These are phyloP conservation scores for sunflower (Helianthus annuus) DNA, from an alignment of 129 eudicot genomes.

Conservation along the genomic window DNA sequence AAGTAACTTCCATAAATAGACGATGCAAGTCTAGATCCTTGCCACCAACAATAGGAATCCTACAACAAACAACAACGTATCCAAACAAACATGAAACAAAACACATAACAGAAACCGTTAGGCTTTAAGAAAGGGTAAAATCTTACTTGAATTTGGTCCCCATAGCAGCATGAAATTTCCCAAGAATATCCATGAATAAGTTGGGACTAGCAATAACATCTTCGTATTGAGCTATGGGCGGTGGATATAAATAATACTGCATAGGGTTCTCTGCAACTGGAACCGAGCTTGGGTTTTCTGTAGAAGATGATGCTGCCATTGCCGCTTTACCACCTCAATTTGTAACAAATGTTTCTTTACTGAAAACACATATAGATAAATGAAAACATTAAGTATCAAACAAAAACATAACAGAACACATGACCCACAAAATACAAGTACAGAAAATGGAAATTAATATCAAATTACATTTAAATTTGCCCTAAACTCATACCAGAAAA, in stretches of 20 bases:
- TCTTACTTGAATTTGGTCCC: slow-evolving; percentile 91
- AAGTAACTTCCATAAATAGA: slow-evolving; percentile 26
- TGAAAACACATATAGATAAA: slow-evolving; percentile 16
- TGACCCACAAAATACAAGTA: not conserved
- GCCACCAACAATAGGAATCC: slow-evolving; percentile 25
- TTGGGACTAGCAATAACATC: slow-evolving; percentile 55
- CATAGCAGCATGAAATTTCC: slow-evolving; percentile 85
- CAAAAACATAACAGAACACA: not conserved
- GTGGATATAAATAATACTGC: slow-evolving; percentile 53
- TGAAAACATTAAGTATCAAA: not conserved
- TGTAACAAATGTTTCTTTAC: slow-evolving; percentile 7
- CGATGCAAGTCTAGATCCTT: slow-evolving; percentile 24
- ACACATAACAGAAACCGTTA: not conserved
- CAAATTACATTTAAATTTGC: slow-evolving; percentile 9
- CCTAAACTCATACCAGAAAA: slow-evolving; percentile 19
- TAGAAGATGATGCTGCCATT: slow-evolving; percentile 47
- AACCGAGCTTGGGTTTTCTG: slow-evolving; percentile 33
- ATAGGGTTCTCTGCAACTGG: slow-evolving; percentile 20
- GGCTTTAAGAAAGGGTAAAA: not conserved
- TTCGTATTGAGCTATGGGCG: slow-evolving; percentile 66
- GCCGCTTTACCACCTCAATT: slow-evolving; percentile 10
- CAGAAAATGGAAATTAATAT: too few species aligned
- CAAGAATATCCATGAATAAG: slow-evolving; percentile 68
- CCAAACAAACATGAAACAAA: not conserved
- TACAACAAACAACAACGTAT: not conserved